Evolutionary conservation across 192 early-diverging fungal species (phyloP).

Genomic region (Lobosporangium transversale): DNA sequence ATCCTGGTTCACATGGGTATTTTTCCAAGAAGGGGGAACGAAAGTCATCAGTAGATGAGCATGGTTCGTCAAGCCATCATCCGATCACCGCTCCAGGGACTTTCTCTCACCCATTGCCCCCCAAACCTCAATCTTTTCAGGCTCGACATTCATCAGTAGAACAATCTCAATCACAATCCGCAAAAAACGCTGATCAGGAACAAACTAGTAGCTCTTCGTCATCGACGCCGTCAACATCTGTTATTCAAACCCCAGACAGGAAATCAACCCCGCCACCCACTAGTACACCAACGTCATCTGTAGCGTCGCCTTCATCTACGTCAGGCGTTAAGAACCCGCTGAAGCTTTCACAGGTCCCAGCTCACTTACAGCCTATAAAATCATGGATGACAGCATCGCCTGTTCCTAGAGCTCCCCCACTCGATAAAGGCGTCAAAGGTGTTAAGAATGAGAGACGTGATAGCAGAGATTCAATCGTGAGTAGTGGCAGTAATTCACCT

Average conservation of each 20-base stretch:
- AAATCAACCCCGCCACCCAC: conserved; percentile 10
- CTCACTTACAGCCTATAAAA: conserved; percentile 37
- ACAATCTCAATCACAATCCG: conserved; percentile 6
- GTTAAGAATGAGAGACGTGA: conserved; percentile 18
- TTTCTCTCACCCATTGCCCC: conserved; percentile 45
- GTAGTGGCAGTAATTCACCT: conserved; percentile 9
- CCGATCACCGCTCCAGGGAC: neutral
- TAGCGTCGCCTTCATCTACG: neutral
- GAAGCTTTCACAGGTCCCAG: conserved; percentile 38
- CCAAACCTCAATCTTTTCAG: conserved; percentile 35
- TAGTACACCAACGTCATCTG: neutral
- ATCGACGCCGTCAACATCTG: neutral
- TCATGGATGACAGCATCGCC: conserved; percentile 46
- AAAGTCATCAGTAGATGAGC: conserved; percentile 37
- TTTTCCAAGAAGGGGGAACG: conserved; percentile 47
- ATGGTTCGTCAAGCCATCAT: conserved; percentile 9
- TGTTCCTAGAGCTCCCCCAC: conserved; percentile 12
- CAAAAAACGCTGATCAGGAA: conserved; percentile 13
- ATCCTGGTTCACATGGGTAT: conserved; percentile 36
- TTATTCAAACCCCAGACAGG: neutral
- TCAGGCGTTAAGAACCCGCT: conserved; percentile 19
- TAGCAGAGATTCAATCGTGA: conserved; percentile 9
- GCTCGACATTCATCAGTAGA: conserved; percentile 21
- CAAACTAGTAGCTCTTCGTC: neutral
- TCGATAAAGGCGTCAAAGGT: conserved; percentile 10